A percentile compares a stretch with the other conserved stretches of the same genome.
Conservation (phyloP, 1,139 yeast species). For the Pichia sp. region DNA sequence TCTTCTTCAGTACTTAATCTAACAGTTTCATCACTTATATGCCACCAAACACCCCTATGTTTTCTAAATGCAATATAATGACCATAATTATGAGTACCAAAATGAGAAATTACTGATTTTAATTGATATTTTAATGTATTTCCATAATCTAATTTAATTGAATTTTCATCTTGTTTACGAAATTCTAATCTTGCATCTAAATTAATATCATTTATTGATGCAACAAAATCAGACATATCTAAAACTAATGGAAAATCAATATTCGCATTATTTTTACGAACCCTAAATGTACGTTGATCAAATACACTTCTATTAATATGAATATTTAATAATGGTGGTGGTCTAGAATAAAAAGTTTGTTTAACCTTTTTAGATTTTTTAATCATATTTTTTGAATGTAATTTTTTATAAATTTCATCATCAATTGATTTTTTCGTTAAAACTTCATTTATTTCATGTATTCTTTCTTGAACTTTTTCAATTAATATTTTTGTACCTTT, state of each 20-base stretch:
- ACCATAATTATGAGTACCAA: slow-evolving; percentile 92
- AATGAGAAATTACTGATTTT: slow-evolving; percentile 83
- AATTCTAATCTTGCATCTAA: slow-evolving; percentile 75
- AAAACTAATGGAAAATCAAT: slow-evolving; percentile 69
- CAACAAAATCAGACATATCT: slow-evolving; percentile 63
- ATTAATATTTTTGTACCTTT: slow-evolving; percentile 31
- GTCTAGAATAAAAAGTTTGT: slow-evolving; percentile 72
- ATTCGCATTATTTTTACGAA: slow-evolving; percentile 75
- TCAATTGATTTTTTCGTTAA: slow-evolving; percentile 61
- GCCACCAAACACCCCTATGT: slow-evolving; percentile 85
- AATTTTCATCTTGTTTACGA: slow-evolving; percentile 48
- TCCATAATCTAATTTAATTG: slow-evolving; percentile 19
- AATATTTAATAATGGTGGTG: slow-evolving; percentile 76
- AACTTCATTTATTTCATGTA: slow-evolving; percentile 51
- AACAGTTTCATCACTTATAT: slow-evolving; percentile 85
- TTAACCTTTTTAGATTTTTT: slow-evolving; percentile 75
- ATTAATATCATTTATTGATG: slow-evolving; percentile 63
- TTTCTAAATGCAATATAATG: slow-evolving; percentile 86
- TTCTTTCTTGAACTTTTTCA: slow-evolving; percentile 44
- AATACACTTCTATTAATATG: slow-evolving; percentile 91
- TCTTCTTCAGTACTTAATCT: slow-evolving; percentile 73
- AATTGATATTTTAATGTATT: slow-evolving; percentile 51
- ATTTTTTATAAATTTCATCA: slow-evolving; percentile 68
- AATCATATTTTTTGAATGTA: slow-evolving; percentile 71
- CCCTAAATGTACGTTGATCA: slow-evolving; percentile 77